Evolutionary conservation across 179 eudicot species (phyloP).

Genomic region (Beta macrorhiza): DNA sequence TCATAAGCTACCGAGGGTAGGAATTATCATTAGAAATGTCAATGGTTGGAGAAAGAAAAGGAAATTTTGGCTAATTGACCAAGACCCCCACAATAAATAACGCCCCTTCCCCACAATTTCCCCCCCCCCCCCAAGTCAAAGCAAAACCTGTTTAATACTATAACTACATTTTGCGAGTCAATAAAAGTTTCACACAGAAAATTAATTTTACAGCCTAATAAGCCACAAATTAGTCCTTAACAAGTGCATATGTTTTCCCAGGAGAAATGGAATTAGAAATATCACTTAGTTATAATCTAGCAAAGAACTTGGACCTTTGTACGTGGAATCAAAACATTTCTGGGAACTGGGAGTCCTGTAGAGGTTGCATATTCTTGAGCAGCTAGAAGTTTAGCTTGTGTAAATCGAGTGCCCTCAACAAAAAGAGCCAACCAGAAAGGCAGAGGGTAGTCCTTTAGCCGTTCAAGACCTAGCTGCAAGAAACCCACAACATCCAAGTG

Average conservation of each 20-base stretch:
- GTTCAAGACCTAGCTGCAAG: constrained; percentile 68
- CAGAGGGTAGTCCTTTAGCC: constrained; percentile 59
- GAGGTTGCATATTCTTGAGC: constrained; percentile 84
- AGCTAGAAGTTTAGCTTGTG: constrained; percentile 74
- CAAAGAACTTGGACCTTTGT: constrained; percentile 59
- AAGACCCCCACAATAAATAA: no score
- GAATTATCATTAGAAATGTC: no score
- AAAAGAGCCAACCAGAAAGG: constrained; percentile 95
- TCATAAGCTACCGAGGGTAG: background rate
- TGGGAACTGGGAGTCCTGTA: constrained; percentile 70
- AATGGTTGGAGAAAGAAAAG: no score
- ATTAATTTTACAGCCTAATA: background rate
- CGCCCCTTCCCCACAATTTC: no score
- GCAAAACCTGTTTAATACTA: no score
- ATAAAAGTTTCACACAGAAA: background rate
- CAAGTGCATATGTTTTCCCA: background rate
- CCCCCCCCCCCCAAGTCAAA: no score
- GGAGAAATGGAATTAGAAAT: background rate
- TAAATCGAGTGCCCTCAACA: constrained; percentile 92
- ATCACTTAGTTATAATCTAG: background rate
- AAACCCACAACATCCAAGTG: constrained; percentile 21
- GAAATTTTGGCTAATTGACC: no score
- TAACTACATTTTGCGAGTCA: no score
- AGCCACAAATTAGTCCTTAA: background rate
- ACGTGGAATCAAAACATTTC: constrained; percentile 79